Percentiles rank a stretch among this genome's conserved stretches.
Evolutionary conservation across 371 early-diverging fungal species (phyloP).

Genomic region (Actinomortierella wolfii): DNA sequence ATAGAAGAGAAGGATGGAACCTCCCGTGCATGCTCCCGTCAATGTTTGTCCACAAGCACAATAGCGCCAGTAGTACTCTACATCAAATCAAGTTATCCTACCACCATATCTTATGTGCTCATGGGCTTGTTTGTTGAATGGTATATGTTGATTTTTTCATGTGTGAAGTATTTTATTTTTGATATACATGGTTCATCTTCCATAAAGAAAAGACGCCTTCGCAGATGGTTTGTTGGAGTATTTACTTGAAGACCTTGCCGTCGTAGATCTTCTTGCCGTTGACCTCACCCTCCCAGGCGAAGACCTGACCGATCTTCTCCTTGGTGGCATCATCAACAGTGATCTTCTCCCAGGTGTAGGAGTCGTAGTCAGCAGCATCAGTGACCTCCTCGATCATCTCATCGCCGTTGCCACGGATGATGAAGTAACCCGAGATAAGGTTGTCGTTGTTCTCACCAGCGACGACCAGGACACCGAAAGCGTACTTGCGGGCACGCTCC

Average conservation of each 20-base stretch:
- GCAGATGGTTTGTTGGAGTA: too few species aligned
- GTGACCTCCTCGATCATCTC: slow-evolving; percentile 85
- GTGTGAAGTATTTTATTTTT: too few species aligned
- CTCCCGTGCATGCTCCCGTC: too few species aligned
- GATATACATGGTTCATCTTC: too few species aligned
- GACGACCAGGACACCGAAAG: slow-evolving; percentile 89
- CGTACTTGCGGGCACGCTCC: slow-evolving; percentile 93
- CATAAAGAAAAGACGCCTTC: too few species aligned
- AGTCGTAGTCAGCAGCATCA: slow-evolving; percentile 90
- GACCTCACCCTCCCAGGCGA: slow-evolving; percentile 66
- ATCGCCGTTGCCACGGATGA: slow-evolving; percentile 79
- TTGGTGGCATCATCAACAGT: slow-evolving; percentile 60
- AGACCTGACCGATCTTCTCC: slow-evolving; percentile 47
- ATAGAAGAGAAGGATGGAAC: too few species aligned
- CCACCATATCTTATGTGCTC: too few species aligned
- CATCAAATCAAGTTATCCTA: too few species aligned
- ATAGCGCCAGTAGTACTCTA: too few species aligned
- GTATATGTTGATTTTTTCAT: too few species aligned
- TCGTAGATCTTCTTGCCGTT: slow-evolving; percentile 66
- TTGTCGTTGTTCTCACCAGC: slow-evolving; percentile 90
- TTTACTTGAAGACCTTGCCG: slow-evolving; percentile 83
- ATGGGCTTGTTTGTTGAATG: too few species aligned
- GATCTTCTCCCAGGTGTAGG: slow-evolving; percentile 79
- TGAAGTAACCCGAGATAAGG: slow-evolving; percentile 92
- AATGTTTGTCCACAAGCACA: too few species aligned